Evolutionary conservation across 2,329 filamentous ascomycete species (phyloP).

Genomic region (Claviceps quebecensis): DNA sequence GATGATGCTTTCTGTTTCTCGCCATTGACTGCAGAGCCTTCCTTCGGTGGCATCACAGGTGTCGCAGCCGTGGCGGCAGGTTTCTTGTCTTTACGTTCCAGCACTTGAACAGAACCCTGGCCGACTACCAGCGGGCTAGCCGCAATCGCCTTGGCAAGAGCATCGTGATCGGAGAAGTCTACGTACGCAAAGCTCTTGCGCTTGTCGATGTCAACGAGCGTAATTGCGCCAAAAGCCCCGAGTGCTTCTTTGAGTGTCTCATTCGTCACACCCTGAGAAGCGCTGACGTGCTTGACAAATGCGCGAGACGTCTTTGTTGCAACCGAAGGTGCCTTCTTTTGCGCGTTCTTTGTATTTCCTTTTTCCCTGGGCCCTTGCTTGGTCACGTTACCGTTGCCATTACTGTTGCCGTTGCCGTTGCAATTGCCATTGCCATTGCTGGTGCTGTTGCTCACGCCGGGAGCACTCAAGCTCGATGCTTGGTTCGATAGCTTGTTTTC

Average conservation of each 20-base stretch:
- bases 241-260: slow-evolving; percentile 62
- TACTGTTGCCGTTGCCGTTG: not conserved
- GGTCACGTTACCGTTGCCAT: slow-evolving; percentile 6
- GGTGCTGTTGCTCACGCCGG: slow-evolving; percentile 5
- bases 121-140: slow-evolving; percentile 73
- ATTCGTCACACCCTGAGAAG: slow-evolving; percentile 85
- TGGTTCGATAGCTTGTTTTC: slow-evolving; percentile 2
- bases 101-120: slow-evolving; percentile 72
- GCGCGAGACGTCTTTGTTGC: slow-evolving; percentile 44
- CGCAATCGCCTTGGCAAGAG: slow-evolving; percentile 63
- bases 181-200: slow-evolving; percentile 92
- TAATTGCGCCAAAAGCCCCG: slow-evolving; percentile 57
- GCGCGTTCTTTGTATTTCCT: slow-evolving; percentile 13
- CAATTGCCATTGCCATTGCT: not conserved
- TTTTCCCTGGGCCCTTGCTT: slow-evolving; percentile 8
- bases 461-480: not conserved
- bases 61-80: slow-evolving; percentile 11
- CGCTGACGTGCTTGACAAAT: slow-evolving; percentile 72
- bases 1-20: slow-evolving; percentile 14
- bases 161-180: slow-evolving; percentile 63
- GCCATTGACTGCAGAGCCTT: not conserved
- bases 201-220: slow-evolving; percentile 80
- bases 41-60: slow-evolving; percentile 7
- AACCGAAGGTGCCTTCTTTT: slow-evolving; percentile 20
- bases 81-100: slow-evolving; percentile 61